Conservation (phyloP, 148 eudicot genomes). For the Arbutus unedo region DNA sequence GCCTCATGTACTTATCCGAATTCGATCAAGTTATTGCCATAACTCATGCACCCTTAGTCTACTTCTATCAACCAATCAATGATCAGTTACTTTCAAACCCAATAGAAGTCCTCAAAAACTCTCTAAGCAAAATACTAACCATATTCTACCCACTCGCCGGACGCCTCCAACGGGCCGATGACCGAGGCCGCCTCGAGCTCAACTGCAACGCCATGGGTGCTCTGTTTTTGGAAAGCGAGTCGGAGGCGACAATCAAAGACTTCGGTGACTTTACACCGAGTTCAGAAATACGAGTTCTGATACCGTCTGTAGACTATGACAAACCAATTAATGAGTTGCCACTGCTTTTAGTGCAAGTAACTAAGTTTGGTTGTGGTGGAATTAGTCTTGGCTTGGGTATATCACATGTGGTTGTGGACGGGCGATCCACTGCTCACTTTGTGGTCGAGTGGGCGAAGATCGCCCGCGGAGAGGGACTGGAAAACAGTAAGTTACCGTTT, state of each 20-base stretch:
- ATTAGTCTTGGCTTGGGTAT: slow-evolving; percentile 25
- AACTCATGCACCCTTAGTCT: slow-evolving; percentile 1
- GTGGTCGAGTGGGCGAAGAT: slow-evolving; percentile 43
- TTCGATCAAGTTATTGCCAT: neutral
- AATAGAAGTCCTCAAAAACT: neutral
- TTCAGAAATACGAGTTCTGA: neutral
- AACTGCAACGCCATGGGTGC: slow-evolving; percentile 45
- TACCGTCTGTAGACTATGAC: slow-evolving; percentile 26
- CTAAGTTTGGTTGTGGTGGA: slow-evolving; percentile 53
- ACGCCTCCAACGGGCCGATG: slow-evolving; percentile 12
- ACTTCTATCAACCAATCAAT: neutral
- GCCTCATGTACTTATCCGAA: slow-evolving; percentile 2
- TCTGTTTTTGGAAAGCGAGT: slow-evolving; percentile 34
- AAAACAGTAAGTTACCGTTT: slow-evolving; percentile 16
- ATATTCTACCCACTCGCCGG: slow-evolving; percentile 32
- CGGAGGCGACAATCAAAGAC: slow-evolving; percentile 21
- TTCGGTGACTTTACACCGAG: slow-evolving; percentile 32
- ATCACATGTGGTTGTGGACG: slow-evolving; percentile 40
- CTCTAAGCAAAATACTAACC: slow-evolving; percentile 16
- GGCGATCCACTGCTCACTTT: slow-evolving; percentile 37
- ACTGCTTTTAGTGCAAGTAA: slow-evolving; percentile 39
- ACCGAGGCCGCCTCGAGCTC: slow-evolving; percentile 35
- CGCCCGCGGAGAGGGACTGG: slow-evolving; percentile 31
- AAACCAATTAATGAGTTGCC: slow-evolving; percentile 30
- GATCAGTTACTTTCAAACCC: neutral